These are phyloP conservation scores for Linaria vulgaris DNA, from an alignment of 257 asterid genomes.

Conservation along the genomic window DNA sequence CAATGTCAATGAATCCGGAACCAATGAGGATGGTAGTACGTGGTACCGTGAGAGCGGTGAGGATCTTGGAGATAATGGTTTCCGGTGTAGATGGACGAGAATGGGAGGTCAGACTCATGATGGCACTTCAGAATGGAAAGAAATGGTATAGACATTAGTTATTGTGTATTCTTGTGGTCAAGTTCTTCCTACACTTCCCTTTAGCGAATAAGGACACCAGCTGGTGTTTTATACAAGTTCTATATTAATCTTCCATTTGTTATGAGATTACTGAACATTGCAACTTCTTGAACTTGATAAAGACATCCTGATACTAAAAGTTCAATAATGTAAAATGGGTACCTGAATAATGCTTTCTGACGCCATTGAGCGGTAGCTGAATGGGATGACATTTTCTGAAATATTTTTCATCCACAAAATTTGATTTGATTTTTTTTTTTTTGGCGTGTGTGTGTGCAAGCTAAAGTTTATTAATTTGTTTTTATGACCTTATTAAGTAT, in stretches of 20 bases:
- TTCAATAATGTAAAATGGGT: too few species aligned
- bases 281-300: too few species aligned
- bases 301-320: too few species aligned
- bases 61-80: constrained; percentile 93
- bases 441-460: neutral
- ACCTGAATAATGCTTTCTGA: too few species aligned
- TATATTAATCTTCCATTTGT: neutral
- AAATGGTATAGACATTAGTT: constrained; percentile 57
- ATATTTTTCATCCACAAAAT: too few species aligned
- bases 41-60: constrained; percentile 93
- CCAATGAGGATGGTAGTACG: constrained; percentile 84
- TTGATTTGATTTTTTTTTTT: neutral
- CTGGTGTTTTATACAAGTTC: constrained; percentile 6
- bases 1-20: constrained; percentile 69
- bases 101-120: constrained; percentile 93
- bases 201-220: neutral
- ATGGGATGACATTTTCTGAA: too few species aligned
- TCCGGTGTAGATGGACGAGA: constrained; percentile 87
- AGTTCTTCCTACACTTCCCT: neutral
- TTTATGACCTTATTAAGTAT: constrained; percentile 64
- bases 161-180: constrained; percentile 7
- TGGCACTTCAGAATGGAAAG: constrained; percentile 88
- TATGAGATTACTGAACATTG: constrained; percentile 3
- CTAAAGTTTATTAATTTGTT: constrained; percentile 28
- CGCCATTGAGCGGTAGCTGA: too few species aligned